These are phyloP conservation scores for Neofusicoccum ribis DNA, from an alignment of 2,329 filamentous ascomycete genomes.

Conservation along the genomic window DNA sequence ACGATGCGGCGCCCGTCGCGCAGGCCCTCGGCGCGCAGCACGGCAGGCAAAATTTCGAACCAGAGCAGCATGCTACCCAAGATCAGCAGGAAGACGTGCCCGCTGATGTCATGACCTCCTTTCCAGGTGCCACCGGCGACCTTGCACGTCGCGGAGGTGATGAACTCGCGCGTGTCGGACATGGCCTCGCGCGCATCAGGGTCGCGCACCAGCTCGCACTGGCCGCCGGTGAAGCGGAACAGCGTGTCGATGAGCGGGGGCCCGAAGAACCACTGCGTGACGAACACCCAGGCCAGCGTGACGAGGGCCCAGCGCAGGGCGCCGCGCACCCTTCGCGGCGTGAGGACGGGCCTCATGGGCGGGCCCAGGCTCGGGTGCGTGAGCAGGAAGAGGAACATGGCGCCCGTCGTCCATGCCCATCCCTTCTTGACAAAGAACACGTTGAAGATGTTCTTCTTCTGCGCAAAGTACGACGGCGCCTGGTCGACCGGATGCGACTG, in stretches of 20 bases:
- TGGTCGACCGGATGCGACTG: conserved; percentile 63
- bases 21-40: conserved; percentile 49
- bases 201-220: conserved; percentile 64
- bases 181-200: conserved; percentile 50
- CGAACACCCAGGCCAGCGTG: conserved; percentile 77
- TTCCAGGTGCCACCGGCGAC: conserved; percentile 78
- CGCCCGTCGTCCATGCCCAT: conserved; percentile 85
- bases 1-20: conserved; percentile 66
- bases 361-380: conserved; percentile 63
- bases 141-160: conserved; percentile 80
- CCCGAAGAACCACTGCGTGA: conserved; percentile 97
- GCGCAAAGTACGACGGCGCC: conserved; percentile 85
- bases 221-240: conserved; percentile 85
- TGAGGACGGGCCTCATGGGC: conserved; percentile 42
- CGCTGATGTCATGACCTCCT: conserved; percentile 95
- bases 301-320: conserved; percentile 67
- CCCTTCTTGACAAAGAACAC: conserved; percentile 90
- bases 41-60: conserved; percentile 71
- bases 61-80: conserved; percentile 78
- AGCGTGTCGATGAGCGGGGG: conserved; percentile 85
- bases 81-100: conserved; percentile 90
- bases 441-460: conserved; percentile 92
- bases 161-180: conserved; percentile 49
- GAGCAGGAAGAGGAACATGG: conserved; percentile 69
- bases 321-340: conserved; percentile 57